These are phyloP conservation scores for Phytophthora melonis DNA, from an alignment of 352 stramenopile species.

Conservation along the genomic window DNA sequence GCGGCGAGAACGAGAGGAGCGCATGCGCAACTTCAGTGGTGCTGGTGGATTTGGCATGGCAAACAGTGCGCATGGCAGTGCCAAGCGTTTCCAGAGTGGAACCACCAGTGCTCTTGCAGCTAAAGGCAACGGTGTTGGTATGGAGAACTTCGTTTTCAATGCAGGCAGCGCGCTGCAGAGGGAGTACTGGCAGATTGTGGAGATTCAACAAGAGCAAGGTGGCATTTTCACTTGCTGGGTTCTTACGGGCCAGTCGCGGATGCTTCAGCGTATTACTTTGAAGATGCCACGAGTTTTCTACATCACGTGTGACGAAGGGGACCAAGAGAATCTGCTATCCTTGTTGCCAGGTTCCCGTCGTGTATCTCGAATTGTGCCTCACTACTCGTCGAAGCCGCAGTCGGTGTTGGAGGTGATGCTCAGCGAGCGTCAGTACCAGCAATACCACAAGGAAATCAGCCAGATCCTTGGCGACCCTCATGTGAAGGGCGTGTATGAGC, in stretches of 20 bases:
- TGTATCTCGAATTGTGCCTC: constrained; percentile 65
- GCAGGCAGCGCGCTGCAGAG: constrained; percentile 60
- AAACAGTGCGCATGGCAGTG: constrained; percentile 33
- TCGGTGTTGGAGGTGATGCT: constrained; percentile 74
- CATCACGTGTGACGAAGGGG: constrained; percentile 71
- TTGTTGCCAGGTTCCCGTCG: constrained; percentile 57
- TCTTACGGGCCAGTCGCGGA: constrained; percentile 88
- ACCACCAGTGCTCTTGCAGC: constrained; percentile 22
- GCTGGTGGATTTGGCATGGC: constrained; percentile 41
- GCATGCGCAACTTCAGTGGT: constrained; percentile 44
- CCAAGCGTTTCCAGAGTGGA: constrained; percentile 51
- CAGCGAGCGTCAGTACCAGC: constrained; percentile 77
- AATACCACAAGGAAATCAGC: constrained; percentile 78
- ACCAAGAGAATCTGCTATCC: constrained; percentile 82
- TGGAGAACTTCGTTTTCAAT: constrained; percentile 86
- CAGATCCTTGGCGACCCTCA: constrained; percentile 84
- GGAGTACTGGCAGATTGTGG: constrained; percentile 85
- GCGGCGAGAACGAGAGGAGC: constrained; percentile 67
- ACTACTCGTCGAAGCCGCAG: constrained; percentile 63
- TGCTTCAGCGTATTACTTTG: constrained; percentile 77
- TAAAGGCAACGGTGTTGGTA: constrained; percentile 61
- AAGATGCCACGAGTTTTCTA: constrained; percentile 81
- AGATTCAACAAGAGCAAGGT: constrained; percentile 78
- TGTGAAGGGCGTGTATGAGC: constrained; percentile 94
- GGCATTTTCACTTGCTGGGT: constrained; percentile 96